Evolutionary conservation across 352 stramenopile species (phyloP), one percentile per base, ranked within the genome.

Genomic region (Peronosclerospora sorghi): DNA sequence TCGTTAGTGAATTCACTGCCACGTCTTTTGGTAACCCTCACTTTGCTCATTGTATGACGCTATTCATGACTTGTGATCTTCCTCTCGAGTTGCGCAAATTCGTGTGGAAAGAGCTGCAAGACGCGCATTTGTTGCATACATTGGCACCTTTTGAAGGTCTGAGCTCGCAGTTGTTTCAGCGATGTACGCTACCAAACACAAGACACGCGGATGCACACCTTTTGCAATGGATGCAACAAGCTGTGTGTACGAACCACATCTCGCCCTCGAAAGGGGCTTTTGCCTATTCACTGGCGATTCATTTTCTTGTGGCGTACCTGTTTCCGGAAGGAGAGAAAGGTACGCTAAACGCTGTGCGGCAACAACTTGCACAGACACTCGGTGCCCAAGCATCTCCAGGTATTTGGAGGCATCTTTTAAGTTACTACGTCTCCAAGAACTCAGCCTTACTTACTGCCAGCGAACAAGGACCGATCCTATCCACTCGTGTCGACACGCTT

Each of bases 51-150:
- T 68, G 67, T 28, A 40, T 86, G 32, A 74, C 76, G 35, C 50
- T 88, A 51, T 60, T 85, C 13, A 36, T 88, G 30, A 37, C 63
- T 12, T 57, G 56, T 2, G 74, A 85, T 36, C 83, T 86, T 28
- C 64, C 73, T 21, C 21, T 72, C 8, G 52, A 49, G n/a, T 30
- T 83, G 10, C 71, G 73, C 19, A 74, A 70, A 30, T 82, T 65
- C 37, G 60, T 86, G 21, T 88, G 76, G 76, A 82, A 80, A 44
- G 75, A 88, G 50, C 54, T 88, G 0, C 45, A 68, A 8, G 68
- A 59, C 13, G 68, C 58, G 9, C 68, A 63, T 23, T 34, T 83
- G 45, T 45, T 87, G 18, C 65, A 83, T 41, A 55, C 54, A 7
- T 66, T 85, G 7, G 46, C 57, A 15, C 51, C 64, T 7, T 76